Percentiles rank a stretch among this genome's conserved stretches.
These are phyloP conservation scores for Monosporascus ibericus DNA, from an alignment of 2,329 filamentous ascomycete genomes.

Conservation along the genomic window DNA sequence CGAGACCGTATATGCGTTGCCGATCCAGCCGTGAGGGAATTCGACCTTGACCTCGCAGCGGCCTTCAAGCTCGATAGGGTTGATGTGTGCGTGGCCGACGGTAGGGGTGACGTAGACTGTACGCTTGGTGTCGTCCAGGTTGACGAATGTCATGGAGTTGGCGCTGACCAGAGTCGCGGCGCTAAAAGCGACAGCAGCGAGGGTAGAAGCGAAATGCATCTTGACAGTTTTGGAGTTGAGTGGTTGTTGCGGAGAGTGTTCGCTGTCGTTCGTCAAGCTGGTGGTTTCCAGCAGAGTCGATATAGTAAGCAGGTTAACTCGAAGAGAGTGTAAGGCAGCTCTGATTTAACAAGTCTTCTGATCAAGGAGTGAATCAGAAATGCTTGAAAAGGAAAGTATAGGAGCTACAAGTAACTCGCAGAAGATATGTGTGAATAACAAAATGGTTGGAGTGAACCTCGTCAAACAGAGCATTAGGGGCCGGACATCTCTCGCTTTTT, in stretches of 20 bases:
- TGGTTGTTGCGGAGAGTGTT: constrained; percentile 9
- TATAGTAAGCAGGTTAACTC: constrained; percentile 8
- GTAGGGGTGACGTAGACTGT: constrained; percentile 46
- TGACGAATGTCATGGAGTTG: constrained; percentile 52
- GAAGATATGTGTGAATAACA: constrained; percentile 16
- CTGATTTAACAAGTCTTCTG: constrained; percentile 13
- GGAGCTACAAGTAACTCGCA: constrained; percentile 15
- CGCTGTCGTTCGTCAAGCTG: constrained; percentile 3
- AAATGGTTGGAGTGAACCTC: constrained; percentile 9
- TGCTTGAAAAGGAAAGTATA: constrained; percentile 17
- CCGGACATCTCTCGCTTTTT: constrained; percentile 10
- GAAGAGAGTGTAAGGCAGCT: constrained; percentile 13
- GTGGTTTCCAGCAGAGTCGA: constrained; percentile 1
- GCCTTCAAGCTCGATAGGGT: constrained; percentile 33
- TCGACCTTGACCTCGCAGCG: constrained; percentile 32
- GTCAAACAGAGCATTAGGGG: constrained; percentile 3
- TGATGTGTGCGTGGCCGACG: constrained; percentile 28
- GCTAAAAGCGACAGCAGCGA: constrained; percentile 35
- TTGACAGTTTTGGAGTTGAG: constrained; percentile 33
- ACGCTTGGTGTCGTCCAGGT: constrained; percentile 46
- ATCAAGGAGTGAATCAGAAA: constrained; percentile 24
- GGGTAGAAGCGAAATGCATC: constrained; percentile 47
- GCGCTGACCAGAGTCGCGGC: constrained; percentile 39
- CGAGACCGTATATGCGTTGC: constrained; percentile 45
- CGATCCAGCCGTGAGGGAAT: constrained; percentile 39